Evolutionary conservation across 1,284 basidiomycete genomes (phyloP).

Genomic region (Trametes versicolor): DNA sequence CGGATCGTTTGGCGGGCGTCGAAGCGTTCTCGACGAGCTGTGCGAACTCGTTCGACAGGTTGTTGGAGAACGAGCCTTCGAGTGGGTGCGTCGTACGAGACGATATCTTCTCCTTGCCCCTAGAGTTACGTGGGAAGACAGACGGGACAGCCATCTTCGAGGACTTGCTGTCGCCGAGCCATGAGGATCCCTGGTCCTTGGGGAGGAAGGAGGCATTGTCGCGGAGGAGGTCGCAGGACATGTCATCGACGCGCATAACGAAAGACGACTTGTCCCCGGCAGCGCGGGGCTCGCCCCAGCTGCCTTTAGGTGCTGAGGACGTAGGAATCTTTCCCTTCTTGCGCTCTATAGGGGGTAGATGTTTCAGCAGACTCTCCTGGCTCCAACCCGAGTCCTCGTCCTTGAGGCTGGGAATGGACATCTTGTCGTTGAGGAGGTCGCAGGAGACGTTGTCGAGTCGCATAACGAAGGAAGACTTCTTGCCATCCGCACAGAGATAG

Average conservation of each 20-base stretch:
- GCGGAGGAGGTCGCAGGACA: not conserved
- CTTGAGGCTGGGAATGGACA: not conserved
- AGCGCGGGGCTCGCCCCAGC: not conserved
- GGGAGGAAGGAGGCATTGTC: not conserved
- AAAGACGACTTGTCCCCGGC: not conserved
- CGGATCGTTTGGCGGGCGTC: not conserved
- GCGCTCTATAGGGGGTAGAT: not conserved
- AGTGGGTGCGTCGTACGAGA: not conserved
- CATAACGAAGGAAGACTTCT: not conserved
- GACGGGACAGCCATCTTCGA: not conserved
- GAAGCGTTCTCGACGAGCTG: not conserved
- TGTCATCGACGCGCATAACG: not conserved
- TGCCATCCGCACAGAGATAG: not conserved
- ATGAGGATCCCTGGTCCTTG: not conserved
- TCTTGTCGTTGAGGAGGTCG: not conserved
- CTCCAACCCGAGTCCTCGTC: not conserved
- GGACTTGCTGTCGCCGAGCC: conserved; percentile 1
- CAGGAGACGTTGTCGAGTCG: not conserved
- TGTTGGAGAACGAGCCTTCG: not conserved
- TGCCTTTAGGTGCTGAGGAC: not conserved
- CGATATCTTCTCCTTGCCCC: not conserved
- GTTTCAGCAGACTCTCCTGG: not conserved
- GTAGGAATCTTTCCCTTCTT: not conserved
- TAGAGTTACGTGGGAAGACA: too few species aligned
- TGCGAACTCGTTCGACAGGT: conserved; percentile 1